A percentile compares a stretch with the other conserved stretches of the same genome.
Conservation (phyloP, 257 asterid genomes). For the Solanum gandarillasii region DNA sequence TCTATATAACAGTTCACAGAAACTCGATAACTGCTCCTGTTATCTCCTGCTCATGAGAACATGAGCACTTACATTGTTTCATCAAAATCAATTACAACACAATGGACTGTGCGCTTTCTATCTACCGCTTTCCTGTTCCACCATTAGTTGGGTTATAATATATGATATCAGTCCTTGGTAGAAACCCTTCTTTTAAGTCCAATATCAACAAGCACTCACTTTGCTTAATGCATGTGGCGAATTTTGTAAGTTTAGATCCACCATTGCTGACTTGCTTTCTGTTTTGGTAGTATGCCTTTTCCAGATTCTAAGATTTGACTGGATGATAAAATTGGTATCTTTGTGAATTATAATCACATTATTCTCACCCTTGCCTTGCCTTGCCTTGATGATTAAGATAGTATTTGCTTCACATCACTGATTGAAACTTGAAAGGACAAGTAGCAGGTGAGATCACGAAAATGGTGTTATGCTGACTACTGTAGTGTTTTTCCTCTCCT, state of each 20-base stretch:
- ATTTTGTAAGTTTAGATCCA: background rate
- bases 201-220: background rate
- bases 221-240: background rate
- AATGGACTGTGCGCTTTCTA: background rate
- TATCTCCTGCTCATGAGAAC: background rate
- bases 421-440: background rate
- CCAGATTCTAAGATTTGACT: background rate
- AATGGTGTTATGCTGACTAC: background rate
- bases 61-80: background rate
- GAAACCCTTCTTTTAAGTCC: background rate
- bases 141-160: background rate
- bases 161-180: background rate
- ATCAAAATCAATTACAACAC: background rate
- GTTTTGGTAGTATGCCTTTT: background rate
- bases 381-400: background rate
- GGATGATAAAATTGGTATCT: background rate
- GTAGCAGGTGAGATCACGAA: background rate
- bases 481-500: background rate
- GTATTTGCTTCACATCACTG: background rate
- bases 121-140: background rate
- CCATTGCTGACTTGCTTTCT: background rate
- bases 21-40: background rate
- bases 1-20: background rate
- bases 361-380: background rate
- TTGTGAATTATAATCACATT: background rate